phyloP scores from a whole-genome alignment of 148 eudicot species.

The Heliamphora exappendiculata region DNA sequence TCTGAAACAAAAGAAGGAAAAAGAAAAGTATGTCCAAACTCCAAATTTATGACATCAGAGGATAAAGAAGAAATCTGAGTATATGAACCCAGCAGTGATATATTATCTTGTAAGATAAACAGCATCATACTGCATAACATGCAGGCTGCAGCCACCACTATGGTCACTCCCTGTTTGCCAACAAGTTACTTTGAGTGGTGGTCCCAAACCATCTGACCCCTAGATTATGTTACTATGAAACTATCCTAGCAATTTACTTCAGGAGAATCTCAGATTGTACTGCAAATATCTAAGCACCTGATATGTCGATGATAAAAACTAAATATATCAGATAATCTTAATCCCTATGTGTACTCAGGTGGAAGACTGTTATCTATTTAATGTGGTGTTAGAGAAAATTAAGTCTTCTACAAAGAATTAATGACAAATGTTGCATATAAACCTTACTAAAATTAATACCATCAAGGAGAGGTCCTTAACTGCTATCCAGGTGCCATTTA shows the following conservation, averaged over 20 bases:
- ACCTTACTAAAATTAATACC: background rate
- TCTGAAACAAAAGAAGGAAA: constrained; percentile 29
- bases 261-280: background rate
- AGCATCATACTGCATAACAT: background rate
- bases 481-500: too few species aligned
- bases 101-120: background rate
- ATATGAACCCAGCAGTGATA: background rate
- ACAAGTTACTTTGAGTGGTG: background rate
- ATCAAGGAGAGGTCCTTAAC: background rate
- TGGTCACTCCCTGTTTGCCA: background rate
- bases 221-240: background rate
- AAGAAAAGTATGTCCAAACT: background rate
- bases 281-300: background rate
- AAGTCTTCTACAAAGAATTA: background rate
- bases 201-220: background rate
- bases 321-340: background rate
- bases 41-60: background rate
- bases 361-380: too few species aligned
- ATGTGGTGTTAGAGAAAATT: background rate
- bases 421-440: background rate
- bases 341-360: background rate
- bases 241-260: background rate
- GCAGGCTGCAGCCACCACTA: background rate
- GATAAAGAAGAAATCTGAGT: background rate
- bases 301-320: background rate